phyloP scores from a whole-genome alignment of 2,329 filamentous ascomycete genomes.

The Alternaria burnsii region DNA sequence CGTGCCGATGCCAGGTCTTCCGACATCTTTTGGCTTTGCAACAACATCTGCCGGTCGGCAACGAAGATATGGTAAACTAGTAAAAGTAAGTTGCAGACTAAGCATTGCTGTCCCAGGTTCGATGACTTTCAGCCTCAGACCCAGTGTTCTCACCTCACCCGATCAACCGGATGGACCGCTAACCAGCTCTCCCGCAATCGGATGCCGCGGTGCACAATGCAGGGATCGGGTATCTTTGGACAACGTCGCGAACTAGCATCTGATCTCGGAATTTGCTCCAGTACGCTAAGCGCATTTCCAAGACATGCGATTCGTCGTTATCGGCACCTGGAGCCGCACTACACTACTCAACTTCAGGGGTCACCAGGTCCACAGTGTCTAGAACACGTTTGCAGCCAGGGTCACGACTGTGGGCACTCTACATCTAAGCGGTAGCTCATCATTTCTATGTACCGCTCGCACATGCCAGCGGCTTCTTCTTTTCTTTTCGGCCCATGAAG shows the following conservation, averaged over 20 bases:
- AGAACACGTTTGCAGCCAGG: neutral
- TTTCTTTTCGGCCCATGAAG: neutral
- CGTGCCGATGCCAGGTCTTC: neutral
- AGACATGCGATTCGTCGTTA: neutral
- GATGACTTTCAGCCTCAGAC: neutral
- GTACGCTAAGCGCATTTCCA: neutral
- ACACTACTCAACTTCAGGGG: neutral
- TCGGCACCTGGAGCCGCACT: neutral
- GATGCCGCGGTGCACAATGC: neutral
- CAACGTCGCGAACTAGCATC: neutral
- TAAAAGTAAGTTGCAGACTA: neutral
- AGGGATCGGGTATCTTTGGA: neutral
- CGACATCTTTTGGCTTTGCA: neutral
- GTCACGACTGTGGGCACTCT: neutral
- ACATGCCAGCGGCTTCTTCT: slow-evolving; percentile 4
- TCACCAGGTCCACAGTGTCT: neutral
- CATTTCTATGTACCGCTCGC: neutral
- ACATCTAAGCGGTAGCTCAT: neutral
- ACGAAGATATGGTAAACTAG: neutral
- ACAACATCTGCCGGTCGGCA: neutral
- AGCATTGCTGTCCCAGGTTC: neutral
- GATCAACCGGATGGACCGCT: slow-evolving; percentile 1
- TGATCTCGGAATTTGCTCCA: neutral
- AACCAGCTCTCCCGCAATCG: slow-evolving; percentile 4
- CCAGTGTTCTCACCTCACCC: neutral